A percentile compares a stretch with the other conserved stretches of the same genome.
Conservation (phyloP, 2,329 filamentous ascomycete species). For the Paraconiothyrium brasiliense region DNA sequence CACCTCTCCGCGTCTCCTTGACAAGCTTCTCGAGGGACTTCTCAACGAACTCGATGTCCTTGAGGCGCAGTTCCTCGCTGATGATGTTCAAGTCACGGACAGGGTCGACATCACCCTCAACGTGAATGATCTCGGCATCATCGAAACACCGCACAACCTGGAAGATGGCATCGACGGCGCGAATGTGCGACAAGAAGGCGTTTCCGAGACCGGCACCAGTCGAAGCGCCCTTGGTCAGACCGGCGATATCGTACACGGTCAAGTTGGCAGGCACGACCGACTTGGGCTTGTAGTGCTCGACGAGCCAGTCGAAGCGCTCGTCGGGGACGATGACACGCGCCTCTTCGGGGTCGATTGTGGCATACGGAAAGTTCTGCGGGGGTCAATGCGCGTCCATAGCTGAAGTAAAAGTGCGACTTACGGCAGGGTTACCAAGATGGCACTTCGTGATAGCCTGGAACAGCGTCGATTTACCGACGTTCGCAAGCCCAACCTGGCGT, state of each 20-base stretch:
- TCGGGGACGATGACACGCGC: constrained; percentile 97
- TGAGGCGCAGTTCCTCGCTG: constrained; percentile 93
- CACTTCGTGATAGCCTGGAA: constrained; percentile 99
- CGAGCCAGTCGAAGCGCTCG: constrained; percentile 94
- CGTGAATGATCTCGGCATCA: constrained; percentile 99
- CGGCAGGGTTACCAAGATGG: constrained; percentile 94
- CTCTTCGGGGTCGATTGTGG: constrained; percentile 98
- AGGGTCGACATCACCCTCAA: constrained; percentile 98
- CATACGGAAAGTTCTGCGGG: constrained; percentile 92
- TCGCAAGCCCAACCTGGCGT: constrained; percentile 91
- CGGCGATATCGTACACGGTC: constrained; percentile 98
- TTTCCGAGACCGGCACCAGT: constrained; percentile 98
- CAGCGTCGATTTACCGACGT: constrained; percentile 98
- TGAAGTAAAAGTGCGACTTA: constrained; percentile 57
- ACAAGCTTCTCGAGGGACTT: constrained; percentile 91
- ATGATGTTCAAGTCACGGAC: constrained; percentile 95
- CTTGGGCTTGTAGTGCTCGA: constrained; percentile 97
- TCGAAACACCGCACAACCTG: constrained; percentile 97
- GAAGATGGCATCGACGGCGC: constrained; percentile 97
- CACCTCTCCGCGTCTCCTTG: constrained; percentile 95
- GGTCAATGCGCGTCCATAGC: constrained; percentile 27
- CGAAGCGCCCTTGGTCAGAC: constrained; percentile 92
- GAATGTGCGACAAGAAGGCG: constrained; percentile 97
- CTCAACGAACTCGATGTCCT: constrained; percentile 98
- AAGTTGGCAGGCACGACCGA: constrained; percentile 95